Conservation (phyloP, 192 early-diverging fungal genomes). For the Mortierella alpina region DNA sequence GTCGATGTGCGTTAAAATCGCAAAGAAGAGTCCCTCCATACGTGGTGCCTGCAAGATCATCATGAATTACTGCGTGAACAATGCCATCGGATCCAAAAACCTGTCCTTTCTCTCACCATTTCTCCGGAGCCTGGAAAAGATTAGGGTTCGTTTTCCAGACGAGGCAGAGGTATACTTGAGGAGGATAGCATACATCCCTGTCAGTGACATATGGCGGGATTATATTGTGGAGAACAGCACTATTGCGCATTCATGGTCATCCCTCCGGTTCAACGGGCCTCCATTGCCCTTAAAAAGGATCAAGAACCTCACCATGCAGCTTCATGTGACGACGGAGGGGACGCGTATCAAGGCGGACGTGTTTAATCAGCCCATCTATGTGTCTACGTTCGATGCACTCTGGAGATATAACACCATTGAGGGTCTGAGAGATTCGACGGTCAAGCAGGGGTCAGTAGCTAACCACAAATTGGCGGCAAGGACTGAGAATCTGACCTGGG, state of each 20-base stretch:
- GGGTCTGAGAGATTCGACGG: not conserved
- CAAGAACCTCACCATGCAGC: conserved; percentile 13
- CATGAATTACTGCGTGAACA: conserved; percentile 13
- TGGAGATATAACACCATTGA: not conserved
- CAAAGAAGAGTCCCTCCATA: not conserved
- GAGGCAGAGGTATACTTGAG: not conserved
- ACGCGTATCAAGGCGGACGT: not conserved
- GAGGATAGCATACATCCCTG: conserved; percentile 17
- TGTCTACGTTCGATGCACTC: conserved; percentile 21
- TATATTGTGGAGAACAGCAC: conserved; percentile 7
- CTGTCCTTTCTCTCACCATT: conserved; percentile 18
- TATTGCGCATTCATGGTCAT: not conserved
- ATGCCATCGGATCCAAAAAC: conserved; percentile 11
- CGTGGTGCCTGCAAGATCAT: conserved; percentile 1
- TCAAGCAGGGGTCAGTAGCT: not conserved
- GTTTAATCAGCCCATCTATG: conserved; percentile 6
- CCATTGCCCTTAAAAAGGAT: conserved; percentile 3
- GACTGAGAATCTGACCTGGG: conserved; percentile 4
- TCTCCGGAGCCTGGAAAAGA: conserved; percentile 2
- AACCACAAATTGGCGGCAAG: no score
- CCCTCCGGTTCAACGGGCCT: not conserved
- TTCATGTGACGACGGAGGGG: not conserved
- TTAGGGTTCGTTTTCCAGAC: conserved; percentile 17
- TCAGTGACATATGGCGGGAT: not conserved
- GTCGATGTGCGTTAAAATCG: not conserved